These are phyloP conservation scores for Leonotis leonurus DNA, from an alignment of 257 asterid genomes.

Conservation along the genomic window DNA sequence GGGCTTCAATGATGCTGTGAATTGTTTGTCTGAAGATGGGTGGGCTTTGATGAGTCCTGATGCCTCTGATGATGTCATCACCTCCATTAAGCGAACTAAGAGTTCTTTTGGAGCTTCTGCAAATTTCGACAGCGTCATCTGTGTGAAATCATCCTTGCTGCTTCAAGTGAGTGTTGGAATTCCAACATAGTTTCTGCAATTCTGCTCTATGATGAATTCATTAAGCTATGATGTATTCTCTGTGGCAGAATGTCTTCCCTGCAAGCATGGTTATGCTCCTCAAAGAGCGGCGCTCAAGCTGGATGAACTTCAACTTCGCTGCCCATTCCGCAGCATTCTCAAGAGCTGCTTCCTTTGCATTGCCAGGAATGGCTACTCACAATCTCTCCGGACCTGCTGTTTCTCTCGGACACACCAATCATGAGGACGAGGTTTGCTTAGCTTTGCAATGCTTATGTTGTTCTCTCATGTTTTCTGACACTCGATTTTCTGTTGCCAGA, in stretches of 20 bases:
- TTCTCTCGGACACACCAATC: slow-evolving; percentile 28
- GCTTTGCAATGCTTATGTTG: not conserved
- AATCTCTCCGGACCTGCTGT: slow-evolving; percentile 12
- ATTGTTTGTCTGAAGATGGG: slow-evolving; percentile 41
- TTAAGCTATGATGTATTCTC: slow-evolving; percentile 10
- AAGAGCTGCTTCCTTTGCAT: slow-evolving; percentile 18
- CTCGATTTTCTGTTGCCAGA: slow-evolving; percentile 19
- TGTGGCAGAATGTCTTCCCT: slow-evolving; percentile 35
- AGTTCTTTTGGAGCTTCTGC: slow-evolving; percentile 13
- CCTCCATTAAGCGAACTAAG: slow-evolving; percentile 19
- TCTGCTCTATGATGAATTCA: too few relatives aligned
- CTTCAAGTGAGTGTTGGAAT: slow-evolving; percentile 45
- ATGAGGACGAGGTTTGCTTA: slow-evolving; percentile 35
- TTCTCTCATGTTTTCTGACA: not conserved
- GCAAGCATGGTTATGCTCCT: slow-evolving; percentile 31
- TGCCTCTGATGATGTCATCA: slow-evolving; percentile 20
- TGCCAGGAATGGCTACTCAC: slow-evolving; percentile 26
- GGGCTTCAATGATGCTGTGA: slow-evolving; percentile 44
- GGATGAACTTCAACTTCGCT: slow-evolving; percentile 39
- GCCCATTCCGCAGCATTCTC: slow-evolving; percentile 23
- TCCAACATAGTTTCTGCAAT: too few relatives aligned
- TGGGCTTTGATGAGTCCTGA: slow-evolving; percentile 33
- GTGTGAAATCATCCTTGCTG: slow-evolving; percentile 30
- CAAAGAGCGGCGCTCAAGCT: slow-evolving; percentile 31
- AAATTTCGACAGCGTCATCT: slow-evolving; percentile 28